These are phyloP conservation scores for Penicillium aurantiogriseum DNA, from an alignment of 2,329 filamentous ascomycete species.

Conservation along the genomic window DNA sequence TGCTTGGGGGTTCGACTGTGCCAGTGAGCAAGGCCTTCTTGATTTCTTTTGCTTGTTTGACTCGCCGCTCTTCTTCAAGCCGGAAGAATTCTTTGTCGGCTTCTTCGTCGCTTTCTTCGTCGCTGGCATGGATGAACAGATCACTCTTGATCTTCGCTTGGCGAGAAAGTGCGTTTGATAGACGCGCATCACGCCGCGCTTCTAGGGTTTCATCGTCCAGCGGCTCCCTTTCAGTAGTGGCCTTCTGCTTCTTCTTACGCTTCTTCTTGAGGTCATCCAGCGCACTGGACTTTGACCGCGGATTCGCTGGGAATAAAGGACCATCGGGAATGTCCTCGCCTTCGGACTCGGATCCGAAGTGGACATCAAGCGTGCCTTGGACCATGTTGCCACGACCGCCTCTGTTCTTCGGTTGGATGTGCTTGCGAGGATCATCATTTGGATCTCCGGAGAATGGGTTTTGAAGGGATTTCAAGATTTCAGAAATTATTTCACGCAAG, in stretches of 20 bases:
- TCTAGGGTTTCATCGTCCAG: conserved; percentile 61
- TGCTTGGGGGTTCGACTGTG: conserved; percentile 29
- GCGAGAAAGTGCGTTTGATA: conserved; percentile 72
- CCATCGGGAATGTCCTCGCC: conserved; percentile 59
- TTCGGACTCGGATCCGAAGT: conserved; percentile 69
- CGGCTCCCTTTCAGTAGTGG: conserved; percentile 52
- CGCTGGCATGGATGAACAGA: conserved; percentile 75
- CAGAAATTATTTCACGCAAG: conserved; percentile 66
- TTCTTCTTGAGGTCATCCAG: conserved; percentile 60
- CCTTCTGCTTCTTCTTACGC: conserved; percentile 54
- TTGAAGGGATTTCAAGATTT: conserved; percentile 76
- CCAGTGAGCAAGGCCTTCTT: conserved; percentile 49
- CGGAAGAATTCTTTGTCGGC: conserved; percentile 73
- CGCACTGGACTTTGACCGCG: conserved; percentile 50
- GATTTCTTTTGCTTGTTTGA: conserved; percentile 53
- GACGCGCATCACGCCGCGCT: conserved; percentile 60
- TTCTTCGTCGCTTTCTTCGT: conserved; percentile 84
- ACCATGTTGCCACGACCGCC: conserved; percentile 32
- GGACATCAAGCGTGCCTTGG: conserved; percentile 47
- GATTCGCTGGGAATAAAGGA: conserved; percentile 63
- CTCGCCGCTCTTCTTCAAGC: conserved; percentile 66
- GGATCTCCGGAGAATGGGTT: conserved; percentile 75
- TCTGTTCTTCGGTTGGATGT: conserved; percentile 68
- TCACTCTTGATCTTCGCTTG: conserved; percentile 78
- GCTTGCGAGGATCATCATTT: conserved; percentile 69